Percentiles rank a stretch among this genome's conserved stretches.
Evolutionary conservation across 2,329 filamentous ascomycete genomes (phyloP).

Genomic region (Sporothrix protearum): DNA sequence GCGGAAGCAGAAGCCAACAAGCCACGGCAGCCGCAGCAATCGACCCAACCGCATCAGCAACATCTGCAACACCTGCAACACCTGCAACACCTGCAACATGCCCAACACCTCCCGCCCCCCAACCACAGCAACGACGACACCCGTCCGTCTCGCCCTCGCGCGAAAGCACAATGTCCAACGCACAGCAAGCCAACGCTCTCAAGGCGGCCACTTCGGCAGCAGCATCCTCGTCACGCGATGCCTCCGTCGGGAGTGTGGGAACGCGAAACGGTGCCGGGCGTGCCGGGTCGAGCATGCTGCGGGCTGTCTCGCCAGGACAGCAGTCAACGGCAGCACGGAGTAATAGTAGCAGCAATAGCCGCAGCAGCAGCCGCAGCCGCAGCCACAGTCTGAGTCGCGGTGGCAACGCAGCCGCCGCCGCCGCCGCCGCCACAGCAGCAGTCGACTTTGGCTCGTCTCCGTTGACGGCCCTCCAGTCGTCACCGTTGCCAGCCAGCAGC

Average conservation of each 20-base stretch:
- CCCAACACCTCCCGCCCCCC: not conserved
- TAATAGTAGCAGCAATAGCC: slow-evolving; percentile 18
- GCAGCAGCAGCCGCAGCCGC: slow-evolving; percentile 11
- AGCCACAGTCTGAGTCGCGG: too few species aligned
- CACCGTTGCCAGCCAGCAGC: not conserved
- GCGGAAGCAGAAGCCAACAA: not conserved
- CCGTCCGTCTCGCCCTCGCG: slow-evolving; percentile 24
- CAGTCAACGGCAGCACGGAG: slow-evolving; percentile 6
- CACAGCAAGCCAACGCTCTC: slow-evolving; percentile 35
- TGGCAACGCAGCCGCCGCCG: not conserved
- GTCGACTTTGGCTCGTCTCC: not conserved
- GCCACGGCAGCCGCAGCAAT: not conserved
- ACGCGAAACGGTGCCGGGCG: not conserved
- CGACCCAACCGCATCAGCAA: not conserved
- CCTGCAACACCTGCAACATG: not conserved
- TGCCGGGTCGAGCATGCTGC: slow-evolving; percentile 28
- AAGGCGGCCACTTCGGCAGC: slow-evolving; percentile 45
- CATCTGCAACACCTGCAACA: not conserved
- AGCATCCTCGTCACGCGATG: not conserved
- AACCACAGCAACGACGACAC: slow-evolving; percentile 18
- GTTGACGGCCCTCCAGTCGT: not conserved
- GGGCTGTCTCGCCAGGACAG: slow-evolving; percentile 27
- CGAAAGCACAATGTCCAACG: slow-evolving; percentile 33
- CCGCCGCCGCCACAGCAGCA: not conserved
- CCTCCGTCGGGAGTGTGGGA: not conserved